Base-by-base conservation (phyloP, 1,284 basidiomycete genomes). In the Gastroboletus turbinatus region DNA sequence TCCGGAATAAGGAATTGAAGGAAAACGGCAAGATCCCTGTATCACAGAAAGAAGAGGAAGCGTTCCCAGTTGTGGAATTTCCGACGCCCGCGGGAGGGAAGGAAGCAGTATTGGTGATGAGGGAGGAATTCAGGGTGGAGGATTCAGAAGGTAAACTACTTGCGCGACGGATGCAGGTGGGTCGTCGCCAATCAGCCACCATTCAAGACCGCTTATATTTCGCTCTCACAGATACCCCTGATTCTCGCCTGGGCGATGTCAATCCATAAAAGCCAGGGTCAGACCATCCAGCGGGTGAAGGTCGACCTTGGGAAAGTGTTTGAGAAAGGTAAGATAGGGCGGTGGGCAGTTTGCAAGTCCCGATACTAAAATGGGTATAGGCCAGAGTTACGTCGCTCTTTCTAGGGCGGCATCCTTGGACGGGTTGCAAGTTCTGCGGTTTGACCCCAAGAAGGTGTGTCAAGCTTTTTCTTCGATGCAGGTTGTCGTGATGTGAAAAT, bases 341-440 rank as follows among this genome's bases (percentile, higher is more conserved):
- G 0, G 11, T 14, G 17, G 9, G 7, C 4, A 16, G 13, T 5
- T 39, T 33, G 11, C 35, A 43, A 30, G 16, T 33, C 1, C 9
- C 29, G 35, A 32, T 33, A 19, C 52, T 62, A n/a, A 63, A 39
- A 3, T 17, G 2, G 4, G 3, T 19, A 13, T 52, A 82, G 84
- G 83, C 3, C 88, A 89, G 74, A 89, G 88, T 42, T 94, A 94
- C 61, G 91, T 94, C 13, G 92, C 92, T 0, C 76, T 95, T 9
- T 92, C 90, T 9, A 84, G 92, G 13, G 92, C 92, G 0, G 90
- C 90, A 0, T 85, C 85, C 9, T 73, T 94, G 39, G 84, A 90
- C 11, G 88, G 91, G 0, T 75, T 95, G 40, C 90, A 94, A 67
- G 89, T 95, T 1, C 66, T 87, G 13, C 80, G 85, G 2, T 95